Evolutionary conservation across 768 basidiomycete species (phyloP), one percentile per base, ranked within the genome.

Genomic region (Boletus rex-veris): DNA sequence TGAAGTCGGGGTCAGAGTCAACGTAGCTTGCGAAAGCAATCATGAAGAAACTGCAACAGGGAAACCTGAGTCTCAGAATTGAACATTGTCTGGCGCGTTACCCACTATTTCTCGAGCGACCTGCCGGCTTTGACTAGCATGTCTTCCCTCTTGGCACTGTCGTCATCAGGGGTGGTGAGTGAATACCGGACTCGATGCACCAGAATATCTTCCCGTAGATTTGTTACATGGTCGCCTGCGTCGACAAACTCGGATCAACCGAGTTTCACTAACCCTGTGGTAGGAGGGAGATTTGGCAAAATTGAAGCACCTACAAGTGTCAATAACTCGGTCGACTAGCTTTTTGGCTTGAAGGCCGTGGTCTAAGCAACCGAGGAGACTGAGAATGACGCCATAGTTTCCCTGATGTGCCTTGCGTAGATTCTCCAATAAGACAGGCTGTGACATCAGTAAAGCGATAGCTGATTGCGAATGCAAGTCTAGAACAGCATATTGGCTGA

Each of bases 21-120:
- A 96, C 85, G 61, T 89, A 99, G 55, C 85, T 90, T 3, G 94
- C 89, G 63, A 98, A 99, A 0, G 88, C 90, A 54, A 98, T 89
- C 61, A 94, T 83, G 73, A 98, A 98, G 75, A 96, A 97, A 70
- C 90, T 93, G 52, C 18, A 10, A 40, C 3, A 19, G 5, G n/a
- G 12, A 24, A n/a, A 11, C 8, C n/a, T 52, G 30, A 50, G 53
- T 11, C 26, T 35, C 50, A 28, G 35, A 42, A 49, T 18, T 48
- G 26, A 30, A 11, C 30, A 24, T 48, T 24, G 42, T 42, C 50
- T 26, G 24, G 48, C n/a, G 8, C n/a, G 15, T 33, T 3, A 71
- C 85, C n/a, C 60, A 91, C 91, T 94, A 95, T 80, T 93, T 92
- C 72, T 95, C 92, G 39, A 95, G 67, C 7, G 90, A 82, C 62